Evolutionary conservation across 1,284 basidiomycete species (phyloP).

Genomic region (Flammula alnicola): DNA sequence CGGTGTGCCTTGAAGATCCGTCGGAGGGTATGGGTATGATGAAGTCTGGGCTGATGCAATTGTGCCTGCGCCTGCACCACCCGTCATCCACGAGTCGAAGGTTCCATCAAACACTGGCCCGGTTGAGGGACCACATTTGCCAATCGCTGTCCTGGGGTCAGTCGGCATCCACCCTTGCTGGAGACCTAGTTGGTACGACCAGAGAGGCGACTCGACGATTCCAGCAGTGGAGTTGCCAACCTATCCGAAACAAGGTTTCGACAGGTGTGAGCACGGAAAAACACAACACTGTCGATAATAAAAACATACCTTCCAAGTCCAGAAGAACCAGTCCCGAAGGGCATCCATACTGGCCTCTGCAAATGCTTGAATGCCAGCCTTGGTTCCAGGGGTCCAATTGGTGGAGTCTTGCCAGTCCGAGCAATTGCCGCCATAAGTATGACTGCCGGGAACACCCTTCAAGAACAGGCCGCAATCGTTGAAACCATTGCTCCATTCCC

Average conservation of each 20-base stretch:
- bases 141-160: slow-evolving; percentile 73
- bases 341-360: slow-evolving; percentile 62
- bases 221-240: slow-evolving; percentile 72
- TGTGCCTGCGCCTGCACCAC: slow-evolving; percentile 71
- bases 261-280: too few species aligned
- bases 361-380: slow-evolving; percentile 60
- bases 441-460: slow-evolving; percentile 54
- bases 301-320: slow-evolving; percentile 67
- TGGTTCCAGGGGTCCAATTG: slow-evolving; percentile 61
- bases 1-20: slow-evolving; percentile 45
- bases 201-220: slow-evolving; percentile 68
- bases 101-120: slow-evolving; percentile 58
- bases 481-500: slow-evolving; percentile 69
- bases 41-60: slow-evolving; percentile 54
- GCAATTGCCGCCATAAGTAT: slow-evolving; percentile 58
- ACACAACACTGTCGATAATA: too few species aligned
- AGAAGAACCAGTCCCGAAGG: slow-evolving; percentile 65
- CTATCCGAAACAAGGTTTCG: too few species aligned
- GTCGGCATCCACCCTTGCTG: slow-evolving; percentile 80
- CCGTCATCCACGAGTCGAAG: slow-evolving; percentile 76
- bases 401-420: slow-evolving; percentile 61
- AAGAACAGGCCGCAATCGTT: slow-evolving; percentile 76
- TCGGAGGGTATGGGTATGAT: slow-evolving; percentile 63
- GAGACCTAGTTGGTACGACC: slow-evolving; percentile 86
- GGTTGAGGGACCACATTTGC: slow-evolving; percentile 66